A percentile compares a stretch with the other conserved stretches of the same genome.
Conservation (phyloP, 2,329 filamentous ascomycete genomes). For the Cytospora chrysosperma region DNA sequence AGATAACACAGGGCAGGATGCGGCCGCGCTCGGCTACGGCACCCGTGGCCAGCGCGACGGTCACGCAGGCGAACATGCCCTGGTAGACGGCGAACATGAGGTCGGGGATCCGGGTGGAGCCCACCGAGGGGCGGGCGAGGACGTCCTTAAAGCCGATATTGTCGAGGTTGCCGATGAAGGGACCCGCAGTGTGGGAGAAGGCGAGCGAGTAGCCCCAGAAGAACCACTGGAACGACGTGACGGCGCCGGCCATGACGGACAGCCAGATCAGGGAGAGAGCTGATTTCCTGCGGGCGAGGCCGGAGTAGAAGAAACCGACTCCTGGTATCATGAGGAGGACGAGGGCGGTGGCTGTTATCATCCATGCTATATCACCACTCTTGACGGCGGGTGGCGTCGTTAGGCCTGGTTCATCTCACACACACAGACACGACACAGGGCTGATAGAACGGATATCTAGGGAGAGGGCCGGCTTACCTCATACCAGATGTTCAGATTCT, state of each 20-base stretch:
- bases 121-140: conserved; percentile 72
- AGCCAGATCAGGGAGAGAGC: conserved; percentile 89
- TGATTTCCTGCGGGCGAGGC: conserved; percentile 83
- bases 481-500: conserved; percentile 78
- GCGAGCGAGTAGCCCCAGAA: conserved; percentile 86
- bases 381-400: conserved; percentile 39
- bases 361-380: conserved; percentile 83
- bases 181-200: conserved; percentile 74
- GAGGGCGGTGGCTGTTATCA: conserved; percentile 77
- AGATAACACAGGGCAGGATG: conserved; percentile 84
- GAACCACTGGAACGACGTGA: conserved; percentile 91
- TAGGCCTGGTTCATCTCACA: conserved; percentile 28
- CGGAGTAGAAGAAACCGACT: conserved; percentile 91
- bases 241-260: conserved; percentile 79
- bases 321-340: conserved; percentile 92
- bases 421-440: background rate
- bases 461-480: conserved; percentile 49
- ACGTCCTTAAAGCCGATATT: conserved; percentile 81
- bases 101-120: conserved; percentile 72
- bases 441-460: conserved; percentile 27
- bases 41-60: conserved; percentile 79
- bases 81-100: conserved; percentile 83
- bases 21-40: conserved; percentile 84
- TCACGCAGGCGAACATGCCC: conserved; percentile 86
- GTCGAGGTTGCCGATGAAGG: conserved; percentile 73